These are phyloP conservation scores for Hypoxylon sp. DNA, from an alignment of 2,329 filamentous ascomycete species.

Conservation along the genomic window DNA sequence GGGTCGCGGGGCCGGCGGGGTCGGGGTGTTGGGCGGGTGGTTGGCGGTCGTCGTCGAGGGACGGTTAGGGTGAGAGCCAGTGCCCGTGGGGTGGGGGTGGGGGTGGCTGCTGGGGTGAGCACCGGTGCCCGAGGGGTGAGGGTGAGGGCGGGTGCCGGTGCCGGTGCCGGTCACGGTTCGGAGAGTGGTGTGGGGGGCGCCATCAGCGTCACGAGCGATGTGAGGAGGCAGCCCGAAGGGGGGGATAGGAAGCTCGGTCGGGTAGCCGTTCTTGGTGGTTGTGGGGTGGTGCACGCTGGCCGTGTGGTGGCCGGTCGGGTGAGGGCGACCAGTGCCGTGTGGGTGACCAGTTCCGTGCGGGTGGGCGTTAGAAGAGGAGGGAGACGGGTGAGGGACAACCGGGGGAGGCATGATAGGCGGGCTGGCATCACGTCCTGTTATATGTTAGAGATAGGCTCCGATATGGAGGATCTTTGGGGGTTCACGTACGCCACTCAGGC, in stretches of 20 bases:
- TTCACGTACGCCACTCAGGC: constrained; percentile 1
- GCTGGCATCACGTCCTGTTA: constrained; percentile 2
- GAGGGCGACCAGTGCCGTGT: neutral
- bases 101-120: too few species aligned
- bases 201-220: neutral
- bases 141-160: neutral
- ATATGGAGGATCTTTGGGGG: neutral
- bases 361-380: too few species aligned
- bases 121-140: too few species aligned
- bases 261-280: neutral
- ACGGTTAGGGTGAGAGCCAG: too few species aligned
- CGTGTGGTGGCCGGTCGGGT: neutral
- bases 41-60: too few species aligned
- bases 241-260: neutral
- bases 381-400: neutral
- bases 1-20: neutral
- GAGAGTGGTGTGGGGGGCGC: neutral
- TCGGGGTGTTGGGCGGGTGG: too few species aligned
- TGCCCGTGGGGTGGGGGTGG: neutral
- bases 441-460: neutral
- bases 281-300: neutral
- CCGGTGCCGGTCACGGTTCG: neutral
- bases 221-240: neutral
- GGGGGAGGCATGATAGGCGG: neutral
- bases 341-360: neutral